A percentile compares a stretch with the other conserved stretches of the same genome.
Conservation (phyloP, 768 basidiomycete species). For the Coprinopsis marcescibilis region DNA sequence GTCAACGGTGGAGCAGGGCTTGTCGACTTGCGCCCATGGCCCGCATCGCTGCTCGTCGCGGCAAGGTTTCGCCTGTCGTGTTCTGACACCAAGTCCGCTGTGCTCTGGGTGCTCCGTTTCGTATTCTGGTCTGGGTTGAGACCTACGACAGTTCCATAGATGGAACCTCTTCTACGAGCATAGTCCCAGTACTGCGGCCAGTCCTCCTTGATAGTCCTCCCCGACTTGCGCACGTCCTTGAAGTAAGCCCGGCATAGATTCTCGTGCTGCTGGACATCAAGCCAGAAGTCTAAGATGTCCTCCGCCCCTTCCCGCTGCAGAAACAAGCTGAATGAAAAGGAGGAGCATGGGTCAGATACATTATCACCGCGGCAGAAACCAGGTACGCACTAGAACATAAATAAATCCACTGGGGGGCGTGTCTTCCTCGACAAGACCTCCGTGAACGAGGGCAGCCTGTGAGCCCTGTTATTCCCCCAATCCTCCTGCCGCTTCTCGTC, state of each 20-base stretch:
- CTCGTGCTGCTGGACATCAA: conserved; percentile 99
- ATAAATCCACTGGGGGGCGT: conserved; percentile 92
- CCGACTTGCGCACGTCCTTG: conserved; percentile 96
- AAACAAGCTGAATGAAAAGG: conserved; percentile 84
- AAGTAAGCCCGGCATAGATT: conserved; percentile 98
- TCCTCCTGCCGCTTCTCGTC: conserved; percentile 67
- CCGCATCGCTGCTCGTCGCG: conserved; percentile 40
- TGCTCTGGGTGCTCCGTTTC: conserved; percentile 81
- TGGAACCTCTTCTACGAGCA: conserved; percentile 85
- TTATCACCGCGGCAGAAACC: not conserved
- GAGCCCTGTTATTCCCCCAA: conserved; percentile 63
- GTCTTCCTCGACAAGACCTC: conserved; percentile 91
- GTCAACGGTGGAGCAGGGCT: no score
- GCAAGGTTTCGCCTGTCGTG: conserved; percentile 66
- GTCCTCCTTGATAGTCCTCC: conserved; percentile 87
- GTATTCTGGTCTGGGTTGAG: conserved; percentile 52
- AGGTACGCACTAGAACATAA: conserved; percentile 92
- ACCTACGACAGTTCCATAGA: conserved; percentile 87
- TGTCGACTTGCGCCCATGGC: conserved; percentile 48
- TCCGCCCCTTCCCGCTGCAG: conserved; percentile 94
- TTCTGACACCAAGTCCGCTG: conserved; percentile 63
- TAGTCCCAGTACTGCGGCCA: conserved; percentile 99
- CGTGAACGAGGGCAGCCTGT: conserved; percentile 79
- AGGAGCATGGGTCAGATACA: not conserved
- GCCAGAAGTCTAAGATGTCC: conserved; percentile 97